phyloP scores from a whole-genome alignment of 148 eudicot genomes.

The Simmondsia chinensis region DNA sequence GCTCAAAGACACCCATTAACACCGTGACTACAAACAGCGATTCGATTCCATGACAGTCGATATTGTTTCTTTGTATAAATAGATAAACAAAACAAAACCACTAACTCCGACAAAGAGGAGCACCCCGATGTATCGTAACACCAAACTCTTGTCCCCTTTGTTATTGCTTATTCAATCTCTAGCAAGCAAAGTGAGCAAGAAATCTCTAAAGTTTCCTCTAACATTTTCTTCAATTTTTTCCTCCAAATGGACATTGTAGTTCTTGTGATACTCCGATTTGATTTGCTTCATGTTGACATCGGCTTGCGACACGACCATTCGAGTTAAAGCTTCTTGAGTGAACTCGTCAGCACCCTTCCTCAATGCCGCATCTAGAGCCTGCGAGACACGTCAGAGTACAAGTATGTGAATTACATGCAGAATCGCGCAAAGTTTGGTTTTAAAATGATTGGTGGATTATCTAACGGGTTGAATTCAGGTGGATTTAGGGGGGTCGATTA shows the following conservation, averaged over 20 bases:
- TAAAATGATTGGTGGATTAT: neutral
- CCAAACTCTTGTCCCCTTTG: too few species aligned
- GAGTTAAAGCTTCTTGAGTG: slow-evolving; percentile 53
- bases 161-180: slow-evolving; percentile 13
- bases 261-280: slow-evolving; percentile 27
- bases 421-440: neutral
- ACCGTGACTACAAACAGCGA: too few species aligned
- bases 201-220: slow-evolving; percentile 72
- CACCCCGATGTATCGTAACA: too few species aligned
- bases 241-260: slow-evolving; percentile 26
- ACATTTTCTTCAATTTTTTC: slow-evolving; percentile 37
- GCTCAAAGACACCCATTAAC: too few species aligned
- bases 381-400: neutral
- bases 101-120: too few species aligned
- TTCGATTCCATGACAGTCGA: too few species aligned
- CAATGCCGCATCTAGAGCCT: slow-evolving; percentile 56
- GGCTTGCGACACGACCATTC: slow-evolving; percentile 60
- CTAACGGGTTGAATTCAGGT: too few species aligned
- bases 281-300: slow-evolving; percentile 51
- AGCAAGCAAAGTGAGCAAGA: slow-evolving; percentile 50
- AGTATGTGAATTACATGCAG: neutral
- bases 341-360: slow-evolving; percentile 35
- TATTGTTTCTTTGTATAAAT: too few species aligned
- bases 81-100: too few species aligned
- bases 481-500: too few species aligned